These are phyloP conservation scores for Echinosophora koreensis DNA, from an alignment of 306 rosid species.

Conservation along the genomic window DNA sequence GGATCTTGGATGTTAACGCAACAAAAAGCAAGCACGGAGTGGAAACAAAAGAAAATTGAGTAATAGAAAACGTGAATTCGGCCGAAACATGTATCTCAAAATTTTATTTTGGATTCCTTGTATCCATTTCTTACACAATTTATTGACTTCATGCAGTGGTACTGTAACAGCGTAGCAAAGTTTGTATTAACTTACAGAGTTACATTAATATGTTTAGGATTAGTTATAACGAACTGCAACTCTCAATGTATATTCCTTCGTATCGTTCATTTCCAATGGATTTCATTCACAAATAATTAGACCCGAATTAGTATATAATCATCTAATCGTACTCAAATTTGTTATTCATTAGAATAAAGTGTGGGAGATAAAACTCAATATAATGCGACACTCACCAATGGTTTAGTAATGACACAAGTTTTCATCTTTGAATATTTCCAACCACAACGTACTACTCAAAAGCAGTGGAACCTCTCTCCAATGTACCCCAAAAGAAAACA, in stretches of 20 bases:
- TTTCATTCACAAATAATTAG: not conserved
- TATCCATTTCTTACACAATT: not conserved
- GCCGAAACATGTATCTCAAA: not conserved
- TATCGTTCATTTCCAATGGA: not conserved
- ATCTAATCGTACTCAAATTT: not conserved
- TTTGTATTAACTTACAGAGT: no score
- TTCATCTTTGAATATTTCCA: not conserved
- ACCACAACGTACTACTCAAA: not conserved
- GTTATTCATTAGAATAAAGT: no score
- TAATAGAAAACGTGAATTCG: no score
- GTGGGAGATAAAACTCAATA: not conserved
- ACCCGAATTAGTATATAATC: not conserved
- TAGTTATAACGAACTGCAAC: no score
- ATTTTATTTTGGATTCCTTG: not conserved
- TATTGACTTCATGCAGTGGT: not conserved
- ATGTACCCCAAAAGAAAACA: slow-evolving; percentile 7
- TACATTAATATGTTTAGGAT: no score
- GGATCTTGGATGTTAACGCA: no score
- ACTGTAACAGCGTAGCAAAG: not conserved
- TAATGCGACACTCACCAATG: not conserved
- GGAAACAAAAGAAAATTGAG: no score
- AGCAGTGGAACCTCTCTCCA: slow-evolving; percentile 16
- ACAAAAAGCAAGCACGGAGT: no score
- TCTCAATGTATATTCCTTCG: not conserved
- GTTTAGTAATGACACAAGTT: not conserved